Evolutionary conservation across 352 stramenopile species (phyloP), one percentile per base, ranked within the genome.

Genomic region (Phytopythium boreale): DNA sequence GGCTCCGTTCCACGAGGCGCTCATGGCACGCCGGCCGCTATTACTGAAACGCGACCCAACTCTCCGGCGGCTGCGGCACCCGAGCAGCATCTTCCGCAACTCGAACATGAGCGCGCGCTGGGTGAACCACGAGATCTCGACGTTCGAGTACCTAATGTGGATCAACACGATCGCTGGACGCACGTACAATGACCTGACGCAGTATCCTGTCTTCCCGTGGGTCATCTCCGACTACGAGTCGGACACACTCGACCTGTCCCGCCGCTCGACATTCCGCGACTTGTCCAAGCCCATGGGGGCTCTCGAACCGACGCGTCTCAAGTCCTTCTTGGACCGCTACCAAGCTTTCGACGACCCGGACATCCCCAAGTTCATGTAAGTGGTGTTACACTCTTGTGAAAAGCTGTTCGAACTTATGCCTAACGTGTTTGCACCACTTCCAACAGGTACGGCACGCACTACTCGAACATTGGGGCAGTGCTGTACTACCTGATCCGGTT

Each of bases 401-500:
- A 43, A 22, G 12, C 61, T 34, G 2, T 46, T 17, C 8, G 19
- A 39, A n/a, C 29, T 49, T 20, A 15, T n/a, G 11, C 4, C 27
- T 36, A 61, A 31, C 8, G 14, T 37, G 1, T 10, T 50, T 37
- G 26, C 17, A 1, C 5, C 2, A 2, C 12, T 24, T 49, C 19
- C 11, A 14, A 15, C 74, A 96, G 85, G 84, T 96, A 96, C 64
- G 88, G 88, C 12, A 91, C 88, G 11, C 88, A 96, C 63, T 96
- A 96, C 68, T 96, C 88, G 12, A 93, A 96, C 63, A 88, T 95
- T 24, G 98, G 96, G 1, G 97, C 98, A 68, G 97, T 99, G 8
- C 84, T 99, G 6, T 98, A 99, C 75, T 99, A 99, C 72, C 77
- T 99, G 29, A 93, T 99, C 74, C 92, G 98, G 11, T 71, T 99